A percentile compares a stretch with the other conserved stretches of the same genome.
Conservation (phyloP, 495 filamentous ascomycete genomes). For the Penicillium salamii region DNA sequence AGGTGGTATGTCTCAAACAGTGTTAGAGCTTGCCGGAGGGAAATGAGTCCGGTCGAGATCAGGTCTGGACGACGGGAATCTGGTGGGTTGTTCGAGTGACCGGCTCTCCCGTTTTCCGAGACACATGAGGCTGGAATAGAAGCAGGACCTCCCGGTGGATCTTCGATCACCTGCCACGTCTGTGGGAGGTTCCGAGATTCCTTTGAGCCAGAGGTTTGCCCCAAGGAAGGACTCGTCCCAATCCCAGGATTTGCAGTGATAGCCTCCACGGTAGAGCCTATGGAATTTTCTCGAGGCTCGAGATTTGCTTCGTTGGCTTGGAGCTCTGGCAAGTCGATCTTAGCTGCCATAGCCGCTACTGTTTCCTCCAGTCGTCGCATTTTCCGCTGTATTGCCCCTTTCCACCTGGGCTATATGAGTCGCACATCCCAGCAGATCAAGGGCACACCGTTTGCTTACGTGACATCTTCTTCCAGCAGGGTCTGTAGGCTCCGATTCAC, state of each 20-base stretch:
- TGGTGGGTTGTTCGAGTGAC: conserved; percentile 6
- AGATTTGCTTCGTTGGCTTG: background rate
- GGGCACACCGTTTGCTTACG: conserved; percentile 14
- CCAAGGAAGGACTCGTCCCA: background rate
- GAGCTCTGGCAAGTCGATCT: conserved; percentile 25
- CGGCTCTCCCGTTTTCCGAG: conserved; percentile 15
- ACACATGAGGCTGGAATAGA: conserved; percentile 32
- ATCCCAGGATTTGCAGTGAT: background rate
- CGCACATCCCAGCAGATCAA: background rate
- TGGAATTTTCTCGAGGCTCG: conserved; percentile 7
- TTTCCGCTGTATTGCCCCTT: conserved; percentile 22
- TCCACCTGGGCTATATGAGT: conserved; percentile 26
- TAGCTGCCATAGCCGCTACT: conserved; percentile 19
- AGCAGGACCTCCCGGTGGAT: conserved; percentile 22
- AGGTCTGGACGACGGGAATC: conserved; percentile 14
- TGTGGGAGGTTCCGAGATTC: background rate
- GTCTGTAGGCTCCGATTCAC: conserved; percentile 38
- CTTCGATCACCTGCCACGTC: conserved; percentile 23
- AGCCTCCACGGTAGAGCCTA: conserved; percentile 7
- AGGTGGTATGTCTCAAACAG: conserved; percentile 30
- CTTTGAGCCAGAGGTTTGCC: background rate
- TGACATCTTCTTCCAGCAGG: conserved; percentile 32
- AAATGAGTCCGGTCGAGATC: conserved; percentile 20
- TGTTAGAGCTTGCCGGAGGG: conserved; percentile 17
- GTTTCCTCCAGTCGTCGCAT: conserved; percentile 24